Conservation (phyloP, 768 basidiomycete species). For the Leccinum longicurvipes region DNA sequence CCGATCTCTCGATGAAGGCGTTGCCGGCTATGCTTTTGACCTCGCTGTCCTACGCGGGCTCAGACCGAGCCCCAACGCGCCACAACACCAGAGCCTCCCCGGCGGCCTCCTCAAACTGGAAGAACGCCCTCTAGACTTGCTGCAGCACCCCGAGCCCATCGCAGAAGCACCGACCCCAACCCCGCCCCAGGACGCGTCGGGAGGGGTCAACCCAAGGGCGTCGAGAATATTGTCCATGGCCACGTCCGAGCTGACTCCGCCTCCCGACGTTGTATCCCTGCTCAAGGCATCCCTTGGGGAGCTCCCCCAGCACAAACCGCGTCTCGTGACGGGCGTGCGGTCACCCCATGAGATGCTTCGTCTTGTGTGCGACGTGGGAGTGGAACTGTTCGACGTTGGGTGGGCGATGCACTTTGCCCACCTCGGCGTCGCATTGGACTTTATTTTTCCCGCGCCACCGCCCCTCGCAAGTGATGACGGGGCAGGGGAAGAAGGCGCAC, state of each 20-base stretch:
- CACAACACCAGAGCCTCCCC: conserved; percentile 11
- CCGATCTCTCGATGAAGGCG: conserved; percentile 60
- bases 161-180: conserved; percentile 10
- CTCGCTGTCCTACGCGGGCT: conserved; percentile 46
- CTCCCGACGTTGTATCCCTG: conserved; percentile 36
- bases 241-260: background rate
- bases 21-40: conserved; percentile 70
- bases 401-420: conserved; percentile 72
- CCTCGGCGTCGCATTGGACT: conserved; percentile 75
- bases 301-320: conserved; percentile 55
- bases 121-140: conserved; percentile 7
- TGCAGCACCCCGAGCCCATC: conserved; percentile 13
- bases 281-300: conserved; percentile 56
- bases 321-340: conserved; percentile 51
- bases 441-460: conserved; percentile 61
- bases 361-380: conserved; percentile 59
- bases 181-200: conserved; percentile 4
- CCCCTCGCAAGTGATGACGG: background rate
- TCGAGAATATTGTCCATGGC: background rate
- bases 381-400: conserved; percentile 72
- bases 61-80: conserved; percentile 12
- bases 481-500: background rate
- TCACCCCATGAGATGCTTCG: conserved; percentile 77
- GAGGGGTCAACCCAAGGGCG: background rate
- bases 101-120: conserved; percentile 16